These are phyloP conservation scores for Nepenthes alata DNA, from an alignment of 179 eudicot species.

Conservation along the genomic window DNA sequence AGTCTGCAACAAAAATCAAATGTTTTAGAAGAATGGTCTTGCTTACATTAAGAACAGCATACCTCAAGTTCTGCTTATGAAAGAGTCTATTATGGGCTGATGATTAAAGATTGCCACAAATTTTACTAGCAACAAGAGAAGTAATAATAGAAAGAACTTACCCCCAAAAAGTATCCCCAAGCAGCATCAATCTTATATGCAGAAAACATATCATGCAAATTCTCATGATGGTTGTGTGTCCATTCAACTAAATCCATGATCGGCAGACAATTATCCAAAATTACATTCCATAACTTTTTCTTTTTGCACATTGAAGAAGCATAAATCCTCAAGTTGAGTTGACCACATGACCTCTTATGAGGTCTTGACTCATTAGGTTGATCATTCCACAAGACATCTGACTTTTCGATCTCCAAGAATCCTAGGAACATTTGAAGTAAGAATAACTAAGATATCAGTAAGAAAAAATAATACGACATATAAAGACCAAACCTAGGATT, in stretches of 20 bases:
- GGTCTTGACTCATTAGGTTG: slow-evolving; percentile 21
- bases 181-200: slow-evolving; percentile 69
- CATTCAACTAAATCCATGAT: slow-evolving; percentile 76
- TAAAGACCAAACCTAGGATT: too few species aligned
- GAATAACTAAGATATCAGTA: neutral
- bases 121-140: neutral
- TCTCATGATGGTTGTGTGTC: slow-evolving; percentile 84
- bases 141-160: slow-evolving; percentile 19
- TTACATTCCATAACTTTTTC: slow-evolving; percentile 39
- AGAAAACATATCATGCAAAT: slow-evolving; percentile 41
- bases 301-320: slow-evolving; percentile 39
- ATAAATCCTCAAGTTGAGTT: slow-evolving; percentile 51
- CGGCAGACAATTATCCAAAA: slow-evolving; percentile 57
- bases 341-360: slow-evolving; percentile 31
- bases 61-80: slow-evolving; percentile 51
- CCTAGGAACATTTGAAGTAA: slow-evolving; percentile 29
- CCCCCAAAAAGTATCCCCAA: slow-evolving; percentile 47
- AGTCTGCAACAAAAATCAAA: slow-evolving; percentile 58
- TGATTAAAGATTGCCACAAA: neutral
- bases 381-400: slow-evolving; percentile 78
- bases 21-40: slow-evolving; percentile 70
- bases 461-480: too few species aligned
- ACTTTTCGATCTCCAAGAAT: slow-evolving; percentile 65
- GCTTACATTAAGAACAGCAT: slow-evolving; percentile 57
- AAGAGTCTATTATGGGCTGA: neutral